phyloP scores from a whole-genome alignment of 106 monocot species.

The Apostasia ramifera region DNA sequence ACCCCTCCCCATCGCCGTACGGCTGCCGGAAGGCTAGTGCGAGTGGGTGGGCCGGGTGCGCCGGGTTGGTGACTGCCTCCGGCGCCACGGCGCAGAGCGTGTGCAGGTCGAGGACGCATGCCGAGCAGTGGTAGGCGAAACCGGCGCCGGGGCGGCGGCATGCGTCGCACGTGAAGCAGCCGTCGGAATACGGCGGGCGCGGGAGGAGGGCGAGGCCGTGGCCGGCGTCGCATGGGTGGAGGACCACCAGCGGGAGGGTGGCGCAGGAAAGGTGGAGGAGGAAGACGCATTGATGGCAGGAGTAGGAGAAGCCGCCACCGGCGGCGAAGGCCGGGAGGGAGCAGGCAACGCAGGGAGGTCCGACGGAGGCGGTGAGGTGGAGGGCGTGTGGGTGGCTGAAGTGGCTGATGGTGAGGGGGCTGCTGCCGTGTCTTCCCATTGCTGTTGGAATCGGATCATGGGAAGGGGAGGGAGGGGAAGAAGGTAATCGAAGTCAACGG shows the following conservation, averaged over 20 bases:
- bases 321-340: conserved; percentile 2
- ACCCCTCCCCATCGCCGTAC: conserved; percentile 21
- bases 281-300: conserved; percentile 30
- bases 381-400: conserved; percentile 32
- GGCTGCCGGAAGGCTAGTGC: conserved; percentile 17
- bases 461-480: too few relatives aligned
- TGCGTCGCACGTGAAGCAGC: conserved; percentile 37
- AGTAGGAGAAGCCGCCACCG: conserved; percentile 6
- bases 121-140: conserved; percentile 40
- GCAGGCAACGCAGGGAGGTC: conserved; percentile 13
- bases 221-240: conserved; percentile 24
- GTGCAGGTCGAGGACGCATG: conserved; percentile 31
- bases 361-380: conserved; percentile 11
- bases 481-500: too few relatives aligned
- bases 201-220: conserved; percentile 37
- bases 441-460: too few relatives aligned
- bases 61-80: conserved; percentile 2
- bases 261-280: conserved; percentile 36
- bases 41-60: conserved; percentile 23
- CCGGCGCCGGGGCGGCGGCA: conserved; percentile 21
- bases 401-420: conserved; percentile 11
- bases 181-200: conserved; percentile 31
- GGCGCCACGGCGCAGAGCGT: conserved; percentile 23
- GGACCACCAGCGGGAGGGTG: conserved; percentile 18
- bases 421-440: conserved; percentile 14